Evolutionary conservation across 2,329 filamentous ascomycete genomes (phyloP).

Genomic region (Penicillium polonicum): DNA sequence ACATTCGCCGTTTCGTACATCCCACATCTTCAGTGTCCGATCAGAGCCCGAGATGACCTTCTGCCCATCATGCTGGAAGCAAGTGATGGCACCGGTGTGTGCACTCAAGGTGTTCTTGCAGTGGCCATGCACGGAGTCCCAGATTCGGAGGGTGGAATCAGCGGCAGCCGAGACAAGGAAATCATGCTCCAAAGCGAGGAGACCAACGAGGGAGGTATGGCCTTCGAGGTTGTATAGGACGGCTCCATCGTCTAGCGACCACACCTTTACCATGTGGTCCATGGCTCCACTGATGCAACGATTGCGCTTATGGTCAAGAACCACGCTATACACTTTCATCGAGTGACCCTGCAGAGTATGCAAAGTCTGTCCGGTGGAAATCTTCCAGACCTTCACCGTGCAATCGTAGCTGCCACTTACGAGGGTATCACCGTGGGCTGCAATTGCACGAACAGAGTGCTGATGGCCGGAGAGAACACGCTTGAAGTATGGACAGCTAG

Average conservation of each 20-base stretch:
- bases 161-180: slow-evolving; percentile 92
- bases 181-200: slow-evolving; percentile 85
- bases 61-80: slow-evolving; percentile 94
- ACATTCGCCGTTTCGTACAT: slow-evolving; percentile 87
- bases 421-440: slow-evolving; percentile 90
- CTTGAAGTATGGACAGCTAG: slow-evolving; percentile 92
- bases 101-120: slow-evolving; percentile 89
- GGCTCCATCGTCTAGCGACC: slow-evolving; percentile 83
- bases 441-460: slow-evolving; percentile 93
- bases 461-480: slow-evolving; percentile 81
- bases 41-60: slow-evolving; percentile 97
- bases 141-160: slow-evolving; percentile 91
- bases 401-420: slow-evolving; percentile 97
- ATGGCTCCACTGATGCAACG: slow-evolving; percentile 97
- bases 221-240: slow-evolving; percentile 89
- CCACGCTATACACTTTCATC: slow-evolving; percentile 95
- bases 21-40: slow-evolving; percentile 97
- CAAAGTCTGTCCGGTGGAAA: slow-evolving; percentile 86
- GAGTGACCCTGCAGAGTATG: slow-evolving; percentile 83
- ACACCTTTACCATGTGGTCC: slow-evolving; percentile 97
- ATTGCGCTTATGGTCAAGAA: slow-evolving; percentile 85
- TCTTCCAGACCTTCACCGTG: slow-evolving; percentile 93
- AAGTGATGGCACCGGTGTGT: slow-evolving; percentile 95
- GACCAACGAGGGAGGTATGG: slow-evolving; percentile 85
- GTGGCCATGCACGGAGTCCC: slow-evolving; percentile 90